These are phyloP conservation scores for Cantharellus anzutake DNA, from an alignment of 768 basidiomycete genomes.

Conservation along the genomic window DNA sequence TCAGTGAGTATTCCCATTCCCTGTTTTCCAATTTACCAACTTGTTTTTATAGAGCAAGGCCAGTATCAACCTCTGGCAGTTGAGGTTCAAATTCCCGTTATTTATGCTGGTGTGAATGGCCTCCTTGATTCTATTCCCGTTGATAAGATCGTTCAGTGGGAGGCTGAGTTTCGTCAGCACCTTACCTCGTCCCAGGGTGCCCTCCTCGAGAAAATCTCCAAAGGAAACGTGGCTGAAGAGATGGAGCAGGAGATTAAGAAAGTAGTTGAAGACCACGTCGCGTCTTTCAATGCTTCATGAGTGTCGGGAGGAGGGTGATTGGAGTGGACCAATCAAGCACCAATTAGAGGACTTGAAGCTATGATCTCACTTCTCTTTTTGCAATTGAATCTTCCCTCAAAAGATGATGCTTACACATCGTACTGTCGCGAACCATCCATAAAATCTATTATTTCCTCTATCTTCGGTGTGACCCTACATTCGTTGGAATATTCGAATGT, in stretches of 20 bases:
- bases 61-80: constrained; percentile 92
- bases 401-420: no score
- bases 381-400: no score
- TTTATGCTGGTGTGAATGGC: constrained; percentile 99
- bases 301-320: no score
- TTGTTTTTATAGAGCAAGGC: constrained; percentile 60
- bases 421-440: no score
- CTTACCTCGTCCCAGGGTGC: constrained; percentile 49
- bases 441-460: no score
- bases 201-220: constrained; percentile 71
- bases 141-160: constrained; percentile 86
- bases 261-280: constrained; percentile 15
- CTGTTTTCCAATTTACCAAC: constrained; percentile 8
- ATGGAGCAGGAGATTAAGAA: constrained; percentile 91
- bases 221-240: constrained; percentile 71
- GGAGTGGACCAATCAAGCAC: no score
- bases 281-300: no score
- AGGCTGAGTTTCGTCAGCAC: constrained; percentile 80
- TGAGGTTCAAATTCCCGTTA: constrained; percentile 95
- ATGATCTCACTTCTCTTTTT: no score
- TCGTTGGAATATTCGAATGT: no score
- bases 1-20: constrained; percentile 34
- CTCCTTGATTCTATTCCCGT: constrained; percentile 92
- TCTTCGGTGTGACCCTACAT: no score
- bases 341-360: no score